Base-by-base conservation (phyloP, 805 yeast genomes). In the Scheffersomyces ergatensis region DNA sequence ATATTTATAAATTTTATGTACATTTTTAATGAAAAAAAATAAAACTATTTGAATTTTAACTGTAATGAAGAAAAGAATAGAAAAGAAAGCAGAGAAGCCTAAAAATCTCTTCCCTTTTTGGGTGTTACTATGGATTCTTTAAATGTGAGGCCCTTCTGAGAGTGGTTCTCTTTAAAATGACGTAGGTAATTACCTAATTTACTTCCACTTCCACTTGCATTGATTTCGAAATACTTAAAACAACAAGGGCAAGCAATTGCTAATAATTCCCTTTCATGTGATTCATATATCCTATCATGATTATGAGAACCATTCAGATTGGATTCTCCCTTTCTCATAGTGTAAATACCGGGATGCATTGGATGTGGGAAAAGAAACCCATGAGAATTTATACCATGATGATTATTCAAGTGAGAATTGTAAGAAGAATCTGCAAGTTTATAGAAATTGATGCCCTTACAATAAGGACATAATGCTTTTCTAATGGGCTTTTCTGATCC, bases 361-460 rank as follows among this genome's bases (percentile, higher is more conserved):
- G 63, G 65, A 34, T 63, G 63, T 0, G 69, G 69, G 2, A 58
- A 57, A 15, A 58, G 47, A 34, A 47, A 56, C 24, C 59, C 60
- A 43, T 60, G 60, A 32, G 66, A 59, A 25, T 53, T 55, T 5
- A 63, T 52, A 4, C 69, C 69, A 45, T 63, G 69, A 39, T 60
- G 65, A 33, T 59, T 47, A 4, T 67, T 59, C 45, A 63, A 46
- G 42, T 63, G 69, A 5, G 65, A 56, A 5, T 62, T 52, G 40
- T 63, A 63, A 33, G 59, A 55, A 6, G 63, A 57, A 48, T 63
- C 63, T 40, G 62, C 62, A 45, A 59, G 55, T 2, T 65, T 64
- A 17, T 57, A 47, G 39, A 63, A 63, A 40, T 54, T 53, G 15
- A 63, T 55, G 15, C 43, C 40, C 15, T 54, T 55, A 36, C 68